Evolutionary conservation across 2,329 filamentous ascomycete genomes (phyloP).

Genomic region (Dryadomyces sulphureus): DNA sequence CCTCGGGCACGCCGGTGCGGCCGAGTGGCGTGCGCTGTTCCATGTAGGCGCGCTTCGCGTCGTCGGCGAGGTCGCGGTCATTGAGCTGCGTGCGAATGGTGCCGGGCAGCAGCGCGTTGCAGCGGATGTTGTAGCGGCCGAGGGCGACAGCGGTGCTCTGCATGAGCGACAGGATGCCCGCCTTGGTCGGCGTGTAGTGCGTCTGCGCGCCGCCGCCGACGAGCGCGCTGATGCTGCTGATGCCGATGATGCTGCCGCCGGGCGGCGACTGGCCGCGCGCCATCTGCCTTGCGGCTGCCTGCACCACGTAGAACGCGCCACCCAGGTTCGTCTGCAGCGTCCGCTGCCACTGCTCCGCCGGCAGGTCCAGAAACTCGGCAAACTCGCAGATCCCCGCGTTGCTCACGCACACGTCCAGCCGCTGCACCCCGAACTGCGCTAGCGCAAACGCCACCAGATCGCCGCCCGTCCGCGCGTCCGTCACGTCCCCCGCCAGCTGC

Average conservation of each 20-base stretch:
- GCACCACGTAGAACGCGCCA: constrained; percentile 77
- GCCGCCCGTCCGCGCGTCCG: constrained; percentile 55
- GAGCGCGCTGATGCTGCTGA: constrained; percentile 35
- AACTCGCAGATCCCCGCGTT: constrained; percentile 87
- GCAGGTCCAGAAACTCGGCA: constrained; percentile 66
- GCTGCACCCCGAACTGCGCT: constrained; percentile 34
- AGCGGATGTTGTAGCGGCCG: constrained; percentile 49
- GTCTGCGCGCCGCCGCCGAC: constrained; percentile 52
- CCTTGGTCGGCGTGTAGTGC: constrained; percentile 62
- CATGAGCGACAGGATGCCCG: constrained; percentile 52
- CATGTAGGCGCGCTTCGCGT: constrained; percentile 51
- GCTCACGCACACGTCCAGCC: constrained; percentile 66
- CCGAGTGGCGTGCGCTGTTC: constrained; percentile 53
- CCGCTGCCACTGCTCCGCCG: constrained; percentile 51
- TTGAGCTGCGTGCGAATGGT: constrained; percentile 58
- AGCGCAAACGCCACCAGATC: constrained; percentile 54
- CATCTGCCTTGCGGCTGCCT: constrained; percentile 78
- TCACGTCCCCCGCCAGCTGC: constrained; percentile 63
- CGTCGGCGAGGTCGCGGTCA: constrained; percentile 49
- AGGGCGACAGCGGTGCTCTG: constrained; percentile 53
- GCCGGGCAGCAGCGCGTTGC: constrained; percentile 55
- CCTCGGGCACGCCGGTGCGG: constrained; percentile 41
- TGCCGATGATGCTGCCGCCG: constrained; percentile 56
- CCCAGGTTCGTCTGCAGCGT: constrained; percentile 72
- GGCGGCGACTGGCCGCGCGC: constrained; percentile 41